Evolutionary conservation across 2,329 filamentous ascomycete genomes (phyloP).

Genomic region (Lecanosticta acicola): DNA sequence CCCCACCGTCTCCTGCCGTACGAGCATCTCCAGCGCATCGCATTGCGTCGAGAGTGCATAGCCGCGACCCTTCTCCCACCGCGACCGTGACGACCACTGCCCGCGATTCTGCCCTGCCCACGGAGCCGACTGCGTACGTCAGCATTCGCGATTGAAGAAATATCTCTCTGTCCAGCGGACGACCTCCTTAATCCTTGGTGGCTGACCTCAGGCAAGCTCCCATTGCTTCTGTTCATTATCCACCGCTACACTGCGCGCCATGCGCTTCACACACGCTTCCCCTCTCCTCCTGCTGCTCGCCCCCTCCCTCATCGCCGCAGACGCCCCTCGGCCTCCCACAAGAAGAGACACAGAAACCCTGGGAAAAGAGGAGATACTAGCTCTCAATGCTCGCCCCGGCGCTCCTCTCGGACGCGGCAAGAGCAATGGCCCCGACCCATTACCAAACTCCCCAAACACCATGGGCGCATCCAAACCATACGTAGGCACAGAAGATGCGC

Average conservation of each 20-base stretch:
- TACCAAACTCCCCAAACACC: slow-evolving; percentile 10
- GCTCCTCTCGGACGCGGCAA: slow-evolving; percentile 19
- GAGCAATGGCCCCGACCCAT: slow-evolving; percentile 18
- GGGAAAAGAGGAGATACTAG: slow-evolving; percentile 25
- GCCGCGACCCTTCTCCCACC: too few relatives aligned
- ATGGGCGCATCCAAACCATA: slow-evolving; percentile 30
- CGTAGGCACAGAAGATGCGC: slow-evolving; percentile 67
- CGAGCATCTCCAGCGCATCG: too few relatives aligned
- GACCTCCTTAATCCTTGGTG: too few relatives aligned
- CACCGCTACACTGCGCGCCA: slow-evolving; percentile 27
- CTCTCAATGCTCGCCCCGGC: slow-evolving; percentile 19
- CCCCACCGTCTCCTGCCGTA: too few relatives aligned
- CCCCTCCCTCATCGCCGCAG: slow-evolving; percentile 52
- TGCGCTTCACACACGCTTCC: slow-evolving; percentile 51
- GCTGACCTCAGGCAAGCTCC: too few relatives aligned
- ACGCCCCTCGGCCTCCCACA: slow-evolving; percentile 6
- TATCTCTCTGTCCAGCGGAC: too few relatives aligned
- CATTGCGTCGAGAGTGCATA: too few relatives aligned
- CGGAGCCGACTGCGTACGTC: too few relatives aligned
- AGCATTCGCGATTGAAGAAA: too few relatives aligned
- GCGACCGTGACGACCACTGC: too few relatives aligned
- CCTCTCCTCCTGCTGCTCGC: slow-evolving; percentile 54
- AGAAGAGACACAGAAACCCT: slow-evolving; percentile 16
- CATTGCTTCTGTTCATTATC: too few relatives aligned
- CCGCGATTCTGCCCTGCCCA: too few relatives aligned